Percentiles rank a stretch among this genome's conserved stretches.
Evolutionary conservation across 441 rosid genomes (phyloP).

Genomic region (Gossypium trilobum): DNA sequence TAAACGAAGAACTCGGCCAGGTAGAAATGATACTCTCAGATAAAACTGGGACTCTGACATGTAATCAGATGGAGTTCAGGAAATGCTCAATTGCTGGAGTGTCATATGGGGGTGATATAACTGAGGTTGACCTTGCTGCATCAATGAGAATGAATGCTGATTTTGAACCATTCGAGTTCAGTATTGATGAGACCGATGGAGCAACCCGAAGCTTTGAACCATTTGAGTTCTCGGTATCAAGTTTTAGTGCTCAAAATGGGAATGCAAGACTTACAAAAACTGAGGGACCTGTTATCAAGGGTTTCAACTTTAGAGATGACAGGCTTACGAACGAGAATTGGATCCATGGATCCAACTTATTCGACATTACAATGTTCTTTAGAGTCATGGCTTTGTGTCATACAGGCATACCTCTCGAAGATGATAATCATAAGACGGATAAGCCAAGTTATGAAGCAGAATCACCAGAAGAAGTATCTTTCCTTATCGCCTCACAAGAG

Average conservation of each 20-base stretch:
- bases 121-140: constrained; percentile 64
- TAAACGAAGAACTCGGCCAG: constrained; percentile 79
- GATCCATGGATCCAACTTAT: constrained; percentile 33
- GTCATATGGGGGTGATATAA: constrained; percentile 48
- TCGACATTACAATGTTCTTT: constrained; percentile 51
- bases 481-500: constrained; percentile 64
- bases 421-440: constrained; percentile 28
- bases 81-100: constrained; percentile 74
- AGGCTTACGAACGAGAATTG: constrained; percentile 52
- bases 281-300: constrained; percentile 35
- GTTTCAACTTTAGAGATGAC: constrained; percentile 61
- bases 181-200: constrained; percentile 8
- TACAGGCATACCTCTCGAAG: constrained; percentile 58
- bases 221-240: constrained; percentile 18
- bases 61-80: constrained; percentile 78
- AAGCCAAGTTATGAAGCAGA: constrained; percentile 70
- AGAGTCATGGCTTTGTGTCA: constrained; percentile 68
- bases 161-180: constrained; percentile 26
- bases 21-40: constrained; percentile 68
- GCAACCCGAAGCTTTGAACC: constrained; percentile 21
- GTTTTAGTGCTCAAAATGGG: constrained; percentile 17
- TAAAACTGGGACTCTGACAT: constrained; percentile 81
- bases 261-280: constrained; percentile 11
- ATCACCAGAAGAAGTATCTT: constrained; percentile 79
- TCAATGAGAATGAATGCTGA: constrained; percentile 46